Percentiles rank a stretch among this genome's conserved stretches.
Conservation (phyloP, 2,329 filamentous ascomycete genomes). For the Dothideomycetes sp. region DNA sequence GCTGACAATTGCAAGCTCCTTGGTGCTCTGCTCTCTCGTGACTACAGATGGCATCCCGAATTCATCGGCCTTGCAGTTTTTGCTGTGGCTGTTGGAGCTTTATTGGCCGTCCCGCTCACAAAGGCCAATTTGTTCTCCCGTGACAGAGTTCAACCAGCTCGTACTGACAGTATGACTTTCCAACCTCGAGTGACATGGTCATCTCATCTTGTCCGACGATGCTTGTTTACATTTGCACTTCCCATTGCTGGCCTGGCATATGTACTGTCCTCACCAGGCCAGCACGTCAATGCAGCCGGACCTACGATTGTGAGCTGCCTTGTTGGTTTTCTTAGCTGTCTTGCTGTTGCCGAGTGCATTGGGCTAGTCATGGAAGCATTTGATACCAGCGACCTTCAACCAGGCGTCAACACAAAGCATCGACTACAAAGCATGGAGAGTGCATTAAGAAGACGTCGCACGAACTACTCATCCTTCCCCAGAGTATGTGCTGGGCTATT, state of each 20-base stretch:
- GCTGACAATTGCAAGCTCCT: conserved; percentile 39
- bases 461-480: conserved; percentile 68
- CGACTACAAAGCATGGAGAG: conserved; percentile 37
- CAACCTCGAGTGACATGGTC: conserved; percentile 58
- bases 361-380: conserved; percentile 73
- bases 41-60: conserved; percentile 56
- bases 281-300: conserved; percentile 49
- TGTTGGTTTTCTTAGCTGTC: conserved; percentile 61
- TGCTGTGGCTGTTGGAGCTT: conserved; percentile 57
- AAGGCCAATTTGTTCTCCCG: conserved; percentile 62
- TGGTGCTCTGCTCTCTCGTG: conserved; percentile 60
- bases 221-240: conserved; percentile 57
- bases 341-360: conserved; percentile 67
- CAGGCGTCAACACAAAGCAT: conserved; percentile 52
- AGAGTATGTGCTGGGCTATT: conserved; percentile 64
- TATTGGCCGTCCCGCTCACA: conserved; percentile 63
- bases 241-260: conserved; percentile 60
- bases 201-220: conserved; percentile 60
- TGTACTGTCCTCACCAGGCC: conserved; percentile 56
- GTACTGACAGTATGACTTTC: conserved; percentile 59
- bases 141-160: conserved; percentile 48
- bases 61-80: conserved; percentile 59
- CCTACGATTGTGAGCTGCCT: conserved; percentile 58
- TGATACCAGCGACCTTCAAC: conserved; percentile 70
- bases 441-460: conserved; percentile 41